Conservation (phyloP, 305 asterid species). For the Solanum hybrid region DNA sequence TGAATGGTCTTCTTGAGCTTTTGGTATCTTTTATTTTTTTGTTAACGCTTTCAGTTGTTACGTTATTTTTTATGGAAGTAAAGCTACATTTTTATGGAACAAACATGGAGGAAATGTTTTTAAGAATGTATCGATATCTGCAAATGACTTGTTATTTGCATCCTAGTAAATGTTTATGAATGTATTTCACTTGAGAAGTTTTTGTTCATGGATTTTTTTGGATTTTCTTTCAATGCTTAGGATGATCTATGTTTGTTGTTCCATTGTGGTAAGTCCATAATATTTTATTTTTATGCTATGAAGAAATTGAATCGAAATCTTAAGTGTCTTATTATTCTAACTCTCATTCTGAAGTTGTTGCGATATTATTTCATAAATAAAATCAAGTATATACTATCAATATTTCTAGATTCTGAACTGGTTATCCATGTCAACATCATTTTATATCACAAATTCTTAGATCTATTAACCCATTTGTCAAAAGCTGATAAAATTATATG, state of each 20-base stretch:
- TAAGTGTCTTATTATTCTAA: background rate
- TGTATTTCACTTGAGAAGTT: background rate
- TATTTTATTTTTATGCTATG: background rate
- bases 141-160: background rate
- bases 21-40: background rate
- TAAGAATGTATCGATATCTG: background rate
- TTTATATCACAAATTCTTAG: background rate
- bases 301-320: background rate
- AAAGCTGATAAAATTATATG: background rate
- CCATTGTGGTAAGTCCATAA: background rate
- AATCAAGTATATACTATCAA: no score
- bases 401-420: no score
- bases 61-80: background rate
- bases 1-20: background rate
- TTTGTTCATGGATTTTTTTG: background rate
- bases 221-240: background rate
- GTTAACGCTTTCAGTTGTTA: background rate
- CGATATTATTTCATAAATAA: no score
- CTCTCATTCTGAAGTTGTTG: no score
- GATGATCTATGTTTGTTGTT: background rate
- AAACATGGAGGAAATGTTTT: background rate
- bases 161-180: background rate
- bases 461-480: background rate
- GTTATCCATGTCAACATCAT: no score
- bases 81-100: background rate